These are phyloP conservation scores for Verticillium zaregamsianum DNA, from an alignment of 2,329 filamentous ascomycete genomes.

Conservation along the genomic window DNA sequence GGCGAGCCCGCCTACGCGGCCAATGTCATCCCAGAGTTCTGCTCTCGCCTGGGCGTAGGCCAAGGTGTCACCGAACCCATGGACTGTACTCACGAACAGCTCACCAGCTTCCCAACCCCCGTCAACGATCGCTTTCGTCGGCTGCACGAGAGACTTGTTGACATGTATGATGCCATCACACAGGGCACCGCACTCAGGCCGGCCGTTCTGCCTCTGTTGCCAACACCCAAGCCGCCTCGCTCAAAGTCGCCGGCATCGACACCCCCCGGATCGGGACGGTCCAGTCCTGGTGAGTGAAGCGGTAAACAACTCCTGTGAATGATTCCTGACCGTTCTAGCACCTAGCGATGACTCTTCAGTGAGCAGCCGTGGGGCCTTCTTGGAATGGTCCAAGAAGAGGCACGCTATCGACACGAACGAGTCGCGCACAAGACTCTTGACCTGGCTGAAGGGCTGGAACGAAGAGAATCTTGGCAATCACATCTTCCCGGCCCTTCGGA, in stretches of 20 bases:
- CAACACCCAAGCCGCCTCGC: neutral
- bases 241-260: neutral
- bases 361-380: neutral
- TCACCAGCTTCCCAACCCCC: neutral
- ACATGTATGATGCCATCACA: neutral
- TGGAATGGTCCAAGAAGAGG: slow-evolving; percentile 1
- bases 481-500: slow-evolving; percentile 8
- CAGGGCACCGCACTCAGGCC: neutral
- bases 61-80: neutral
- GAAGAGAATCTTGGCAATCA: slow-evolving; percentile 4
- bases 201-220: neutral
- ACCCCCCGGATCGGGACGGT: neutral
- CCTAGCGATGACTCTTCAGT: neutral
- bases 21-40: neutral
- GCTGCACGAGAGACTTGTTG: neutral
- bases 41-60: neutral
- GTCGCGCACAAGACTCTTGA: neutral
- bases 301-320: neutral
- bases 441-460: slow-evolving; percentile 3
- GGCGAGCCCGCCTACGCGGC: neutral
- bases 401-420: neutral
- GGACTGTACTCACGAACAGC: neutral
- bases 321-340: neutral
- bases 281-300: neutral
- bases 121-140: neutral